Evolutionary conservation across 768 basidiomycete species (phyloP), one percentile per base, ranked within the genome.

Genomic region (Tylopilus plumbeoviolaceoides): DNA sequence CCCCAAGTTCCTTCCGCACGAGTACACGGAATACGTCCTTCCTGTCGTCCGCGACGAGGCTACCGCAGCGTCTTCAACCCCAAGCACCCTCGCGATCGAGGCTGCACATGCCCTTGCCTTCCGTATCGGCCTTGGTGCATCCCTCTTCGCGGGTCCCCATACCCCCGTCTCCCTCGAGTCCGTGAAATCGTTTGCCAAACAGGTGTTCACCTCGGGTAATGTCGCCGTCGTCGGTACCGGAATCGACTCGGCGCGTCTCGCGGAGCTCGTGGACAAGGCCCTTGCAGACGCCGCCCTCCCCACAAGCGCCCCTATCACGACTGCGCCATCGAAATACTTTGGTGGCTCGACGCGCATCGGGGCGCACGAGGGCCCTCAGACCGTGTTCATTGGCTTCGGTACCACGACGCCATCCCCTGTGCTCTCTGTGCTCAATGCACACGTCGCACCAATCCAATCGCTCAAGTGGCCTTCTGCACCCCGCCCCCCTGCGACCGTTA

Each of bases 61-160:
- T 42, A 69, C 78, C 36, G 73, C 81, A 21, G 89, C 84, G 14
- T 67, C 73, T 42, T 69, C 75, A 44, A 75, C 87, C 54, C 84
- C 91, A 8, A 76, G 79, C 21, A 78, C 80, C 2, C 76, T 78
- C 61, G 94, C 94, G 39, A 57, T 98, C 51, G 95, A 99, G 64
- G 74, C 86, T 35, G 94, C 93, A 5, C 95, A 98, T 69, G 71
- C 80, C 41, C 76, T 95, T 53, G 95, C 95, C 41, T 99, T 98
- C 89, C 92, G 95, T 64, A 78, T 77, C 40, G 95, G 95, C 15
- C 92, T 98, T 62, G 95, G 95, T 61, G 80, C 88, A 60, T 87
- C 95, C 21, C 81, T 98, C 55, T 92, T 91, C 72, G 87, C 93
- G 18, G 75, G 85, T n/a, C 75, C 82, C 15, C 84, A 89, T 65